Evolutionary conservation across 1,284 basidiomycete species (phyloP), one percentile per base, ranked within the genome.

Genomic region (Moesziomyces sp.): DNA sequence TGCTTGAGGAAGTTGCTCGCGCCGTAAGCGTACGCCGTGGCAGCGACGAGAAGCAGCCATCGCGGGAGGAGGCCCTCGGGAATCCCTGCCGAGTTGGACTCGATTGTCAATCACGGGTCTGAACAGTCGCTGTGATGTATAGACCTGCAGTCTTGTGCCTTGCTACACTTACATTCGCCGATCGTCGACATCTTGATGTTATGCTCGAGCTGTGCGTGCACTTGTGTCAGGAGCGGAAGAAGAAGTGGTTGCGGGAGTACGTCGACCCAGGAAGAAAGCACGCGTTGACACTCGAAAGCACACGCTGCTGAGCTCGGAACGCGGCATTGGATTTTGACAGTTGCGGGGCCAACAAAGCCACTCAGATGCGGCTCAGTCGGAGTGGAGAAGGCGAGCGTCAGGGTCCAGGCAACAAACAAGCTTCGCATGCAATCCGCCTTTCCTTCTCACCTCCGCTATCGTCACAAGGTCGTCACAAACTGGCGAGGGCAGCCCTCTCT

Each of bases 31-130:
- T 65, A 42, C 9, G 82, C 82, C 19, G 78, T 52, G 11, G 58
- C 51, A 8, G 74, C 59, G 10, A 82, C 76, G 18, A 83, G 24
- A 21, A 81, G 71, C 28, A 83, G 62, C 82, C 82, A 83, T 58
- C 81, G 74, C 30, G 77, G 66, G 14, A 83, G 74, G 46, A 76
- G 19, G 11, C 66, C 73, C 8, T 60, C 62, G 0, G 76, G 76
- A 11, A 82, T 59, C 61, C 68, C 73, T 75, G 59, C 24, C 13
- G 18, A 53, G 14, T 28, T 26, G 24, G 40, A 19, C 16, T 3
- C 35, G n/a, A 9, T 10, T 1, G 8, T 8, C 16, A 16, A 44
- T 13, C 6, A 19, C 5, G 3, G 13, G 19, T 6, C 14, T 11
- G 9, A 10, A 11, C 7, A 23, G 13, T 14, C 30, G 8, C 10